These are phyloP conservation scores for Ophiostoma sp. DNA, from an alignment of 2,329 filamentous ascomycete genomes.

Conservation along the genomic window DNA sequence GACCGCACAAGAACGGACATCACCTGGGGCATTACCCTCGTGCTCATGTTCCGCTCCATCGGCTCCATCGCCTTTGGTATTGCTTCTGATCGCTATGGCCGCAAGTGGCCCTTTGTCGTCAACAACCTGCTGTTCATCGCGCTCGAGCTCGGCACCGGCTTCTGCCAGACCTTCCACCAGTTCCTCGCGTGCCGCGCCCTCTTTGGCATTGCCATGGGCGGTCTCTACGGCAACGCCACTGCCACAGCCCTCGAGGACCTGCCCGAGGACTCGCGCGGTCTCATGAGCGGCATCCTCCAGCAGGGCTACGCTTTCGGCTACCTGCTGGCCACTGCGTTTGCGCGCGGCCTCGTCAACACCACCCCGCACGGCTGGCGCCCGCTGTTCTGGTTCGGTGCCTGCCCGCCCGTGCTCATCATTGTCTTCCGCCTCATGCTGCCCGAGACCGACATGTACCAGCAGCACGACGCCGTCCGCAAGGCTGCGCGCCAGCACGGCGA, in stretches of 20 bases:
- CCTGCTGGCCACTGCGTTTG: slow-evolving; percentile 27
- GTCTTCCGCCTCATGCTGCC: slow-evolving; percentile 27
- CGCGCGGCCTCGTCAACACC: slow-evolving; percentile 54
- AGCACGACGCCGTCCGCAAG: slow-evolving; percentile 32
- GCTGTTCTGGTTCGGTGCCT: slow-evolving; percentile 67
- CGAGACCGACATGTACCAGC: slow-evolving; percentile 26
- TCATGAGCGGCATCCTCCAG: slow-evolving; percentile 78
- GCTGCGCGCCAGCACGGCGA: slow-evolving; percentile 50
- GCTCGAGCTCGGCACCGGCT: slow-evolving; percentile 65
- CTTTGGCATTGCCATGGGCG: slow-evolving; percentile 76
- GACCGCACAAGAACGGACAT: slow-evolving; percentile 56
- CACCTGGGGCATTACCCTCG: slow-evolving; percentile 69
- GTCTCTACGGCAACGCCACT: slow-evolving; percentile 72
- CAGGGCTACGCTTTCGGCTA: slow-evolving; percentile 57
- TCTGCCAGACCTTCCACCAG: slow-evolving; percentile 62
- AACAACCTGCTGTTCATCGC: slow-evolving; percentile 63
- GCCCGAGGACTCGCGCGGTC: slow-evolving; percentile 58
- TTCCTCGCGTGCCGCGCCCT: slow-evolving; percentile 69
- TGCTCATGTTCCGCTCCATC: slow-evolving; percentile 66
- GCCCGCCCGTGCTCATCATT: slow-evolving; percentile 50
- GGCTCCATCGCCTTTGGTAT: slow-evolving; percentile 73
- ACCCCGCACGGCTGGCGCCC: slow-evolving; percentile 63
- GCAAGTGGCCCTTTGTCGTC: slow-evolving; percentile 77
- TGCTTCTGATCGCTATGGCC: slow-evolving; percentile 70
- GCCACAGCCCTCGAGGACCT: slow-evolving; percentile 66